Conservation (phyloP, 1,284 basidiomycete species). For the Cutaneotrichosporon dermatis region DNA sequence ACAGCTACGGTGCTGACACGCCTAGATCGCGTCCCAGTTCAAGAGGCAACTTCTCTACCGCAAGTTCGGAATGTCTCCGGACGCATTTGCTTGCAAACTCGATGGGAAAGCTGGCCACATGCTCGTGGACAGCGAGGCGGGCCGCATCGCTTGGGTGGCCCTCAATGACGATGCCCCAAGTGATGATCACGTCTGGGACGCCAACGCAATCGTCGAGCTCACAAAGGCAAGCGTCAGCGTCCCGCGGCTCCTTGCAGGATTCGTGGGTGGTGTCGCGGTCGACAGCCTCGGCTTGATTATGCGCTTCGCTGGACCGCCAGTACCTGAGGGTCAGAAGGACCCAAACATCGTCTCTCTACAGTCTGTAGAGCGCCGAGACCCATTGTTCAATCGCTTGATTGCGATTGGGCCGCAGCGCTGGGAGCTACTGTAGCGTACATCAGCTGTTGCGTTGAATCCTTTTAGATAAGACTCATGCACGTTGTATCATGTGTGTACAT, state of each 20-base stretch:
- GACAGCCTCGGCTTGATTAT: constrained; percentile 46
- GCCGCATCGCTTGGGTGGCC: background rate
- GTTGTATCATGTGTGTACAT: no score
- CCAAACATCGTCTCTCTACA: constrained; percentile 30
- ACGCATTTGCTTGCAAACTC: constrained; percentile 6
- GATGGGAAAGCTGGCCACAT: constrained; percentile 1
- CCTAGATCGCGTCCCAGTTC: background rate
- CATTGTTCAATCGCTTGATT: constrained; percentile 49
- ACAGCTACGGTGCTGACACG: no score
- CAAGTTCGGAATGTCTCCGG: constrained; percentile 12
- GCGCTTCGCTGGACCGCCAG: constrained; percentile 5
- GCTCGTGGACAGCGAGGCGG: constrained; percentile 3
- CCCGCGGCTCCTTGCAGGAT: constrained; percentile 48
- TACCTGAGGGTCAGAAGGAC: background rate
- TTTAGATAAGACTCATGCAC: no score
- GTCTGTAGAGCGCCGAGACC: constrained; percentile 47
- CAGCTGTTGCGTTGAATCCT: no score
- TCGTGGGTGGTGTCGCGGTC: constrained; percentile 46
- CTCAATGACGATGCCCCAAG: background rate
- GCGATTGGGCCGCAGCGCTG: constrained; percentile 49
- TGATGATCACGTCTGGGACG: constrained; percentile 3
- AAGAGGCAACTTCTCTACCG: background rate
- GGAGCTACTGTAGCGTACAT: constrained; percentile 45
- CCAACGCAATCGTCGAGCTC: constrained; percentile 9
- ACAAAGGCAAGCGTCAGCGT: constrained; percentile 36